Percentiles rank a stretch among this genome's conserved stretches.
phyloP scores from a whole-genome alignment of 257 asterid genomes.

The Henckelia pumila region DNA sequence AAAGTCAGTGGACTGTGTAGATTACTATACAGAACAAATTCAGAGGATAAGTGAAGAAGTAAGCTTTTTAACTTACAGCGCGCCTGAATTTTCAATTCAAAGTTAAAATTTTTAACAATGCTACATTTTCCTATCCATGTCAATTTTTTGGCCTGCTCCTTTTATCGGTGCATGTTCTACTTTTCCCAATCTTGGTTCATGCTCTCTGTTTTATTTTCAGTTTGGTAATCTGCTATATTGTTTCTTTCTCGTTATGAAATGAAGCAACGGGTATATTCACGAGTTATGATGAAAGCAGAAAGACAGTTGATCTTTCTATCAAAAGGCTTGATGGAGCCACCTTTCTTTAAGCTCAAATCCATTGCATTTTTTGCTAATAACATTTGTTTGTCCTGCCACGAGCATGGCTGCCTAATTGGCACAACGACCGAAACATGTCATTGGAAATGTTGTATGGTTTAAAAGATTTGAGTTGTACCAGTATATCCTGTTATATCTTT shows the following conservation, averaged over 20 bases:
- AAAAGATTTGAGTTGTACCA: background rate
- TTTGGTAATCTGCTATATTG: too few relatives aligned
- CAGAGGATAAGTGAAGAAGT: conserved; percentile 54
- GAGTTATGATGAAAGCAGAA: background rate
- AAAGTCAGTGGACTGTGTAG: conserved; percentile 69
- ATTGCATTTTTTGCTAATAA: too few relatives aligned
- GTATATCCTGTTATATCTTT: too few relatives aligned
- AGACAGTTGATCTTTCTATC: background rate
- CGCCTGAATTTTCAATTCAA: background rate
- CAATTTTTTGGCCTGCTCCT: too few relatives aligned
- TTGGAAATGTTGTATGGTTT: background rate
- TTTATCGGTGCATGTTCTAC: too few relatives aligned
- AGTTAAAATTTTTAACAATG: background rate
- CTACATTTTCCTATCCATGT: background rate
- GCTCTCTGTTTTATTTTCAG: background rate
- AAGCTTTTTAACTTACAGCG: conserved; percentile 32
- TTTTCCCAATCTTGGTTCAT: background rate
- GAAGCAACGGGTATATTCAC: too few relatives aligned
- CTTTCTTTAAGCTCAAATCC: background rate
- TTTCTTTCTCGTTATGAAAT: background rate
- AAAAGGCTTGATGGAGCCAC: background rate
- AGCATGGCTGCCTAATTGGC: background rate
- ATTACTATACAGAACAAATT: conserved; percentile 53
- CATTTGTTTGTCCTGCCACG: background rate
- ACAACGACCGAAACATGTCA: background rate